Percentiles rank a stretch among this genome's conserved stretches.
phyloP scores from a whole-genome alignment of 225 moss, liverwort and hornwort genomes.

The Ulota crispa region DNA sequence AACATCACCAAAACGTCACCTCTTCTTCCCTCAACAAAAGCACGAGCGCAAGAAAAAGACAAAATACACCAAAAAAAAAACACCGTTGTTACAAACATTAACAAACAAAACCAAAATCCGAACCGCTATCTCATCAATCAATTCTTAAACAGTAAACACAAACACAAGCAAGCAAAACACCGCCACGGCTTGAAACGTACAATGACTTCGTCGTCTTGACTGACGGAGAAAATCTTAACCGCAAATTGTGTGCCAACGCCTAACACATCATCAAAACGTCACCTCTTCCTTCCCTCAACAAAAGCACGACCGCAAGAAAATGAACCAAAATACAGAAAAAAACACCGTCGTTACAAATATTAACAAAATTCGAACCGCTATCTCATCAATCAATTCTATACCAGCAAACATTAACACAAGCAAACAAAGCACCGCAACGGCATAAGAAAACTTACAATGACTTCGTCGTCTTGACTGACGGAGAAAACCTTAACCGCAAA shows the following conservation, averaged over 20 bases:
- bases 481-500: slow-evolving; percentile 25
- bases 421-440: too few relatives aligned
- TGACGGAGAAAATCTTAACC: slow-evolving; percentile 28
- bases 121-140: neutral
- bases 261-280: neutral
- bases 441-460: slow-evolving; percentile 30
- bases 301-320: too few relatives aligned
- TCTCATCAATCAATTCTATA: too few relatives aligned
- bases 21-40: accelerated
- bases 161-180: too few relatives aligned
- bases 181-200: slow-evolving; percentile 7
- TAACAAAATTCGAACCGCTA: neutral
- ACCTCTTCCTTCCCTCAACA: accelerated
- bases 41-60: neutral
- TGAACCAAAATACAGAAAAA: too few relatives aligned
- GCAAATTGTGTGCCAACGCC: slow-evolving; percentile 15
- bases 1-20: neutral
- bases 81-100: neutral
- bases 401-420: too few relatives aligned
- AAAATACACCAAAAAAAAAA: too few relatives aligned
- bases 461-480: slow-evolving; percentile 61
- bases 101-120: too few relatives aligned
- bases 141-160: too few relatives aligned
- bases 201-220: slow-evolving; percentile 61
- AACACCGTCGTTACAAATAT: neutral